These are phyloP conservation scores for Arthrobotrys sinensis DNA, from an alignment of 2,329 filamentous ascomycete genomes.

Conservation along the genomic window DNA sequence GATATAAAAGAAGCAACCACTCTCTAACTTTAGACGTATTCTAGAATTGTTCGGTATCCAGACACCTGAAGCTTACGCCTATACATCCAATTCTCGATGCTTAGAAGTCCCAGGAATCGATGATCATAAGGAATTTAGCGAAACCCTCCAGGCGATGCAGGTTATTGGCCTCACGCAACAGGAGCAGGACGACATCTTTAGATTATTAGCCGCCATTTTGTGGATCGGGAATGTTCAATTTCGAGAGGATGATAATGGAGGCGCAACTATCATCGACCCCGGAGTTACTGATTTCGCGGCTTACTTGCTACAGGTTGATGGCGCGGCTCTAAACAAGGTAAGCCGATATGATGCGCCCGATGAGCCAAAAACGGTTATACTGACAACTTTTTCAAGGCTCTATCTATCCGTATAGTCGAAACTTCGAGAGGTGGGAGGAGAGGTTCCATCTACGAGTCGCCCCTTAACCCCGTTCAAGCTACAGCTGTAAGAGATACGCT, in stretches of 20 bases:
- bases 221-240: slow-evolving; percentile 98
- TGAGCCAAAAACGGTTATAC: slow-evolving; percentile 94
- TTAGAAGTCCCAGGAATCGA: slow-evolving; percentile 95
- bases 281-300: slow-evolving; percentile 87
- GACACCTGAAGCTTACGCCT: slow-evolving; percentile 88
- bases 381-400: slow-evolving; percentile 90
- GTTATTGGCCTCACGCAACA: slow-evolving; percentile 88
- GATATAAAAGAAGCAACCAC: slow-evolving; percentile 92
- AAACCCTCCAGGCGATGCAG: slow-evolving; percentile 94
- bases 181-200: slow-evolving; percentile 97
- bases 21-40: slow-evolving; percentile 85
- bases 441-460: slow-evolving; percentile 80
- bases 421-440: slow-evolving; percentile 77
- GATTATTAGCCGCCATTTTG: slow-evolving; percentile 89
- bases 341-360: slow-evolving; percentile 86
- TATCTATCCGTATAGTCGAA: slow-evolving; percentile 89
- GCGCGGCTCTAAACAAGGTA: slow-evolving; percentile 93
- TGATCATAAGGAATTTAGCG: slow-evolving; percentile 87
- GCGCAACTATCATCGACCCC: slow-evolving; percentile 87
- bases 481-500: slow-evolving; percentile 96
- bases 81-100: slow-evolving; percentile 94
- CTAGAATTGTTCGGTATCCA: slow-evolving; percentile 86
- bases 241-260: slow-evolving; percentile 87
- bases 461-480: slow-evolving; percentile 91
- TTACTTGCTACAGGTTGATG: slow-evolving; percentile 90